These are phyloP conservation scores for Sophora flavescens DNA, from an alignment of 306 rosid species.

Conservation along the genomic window DNA sequence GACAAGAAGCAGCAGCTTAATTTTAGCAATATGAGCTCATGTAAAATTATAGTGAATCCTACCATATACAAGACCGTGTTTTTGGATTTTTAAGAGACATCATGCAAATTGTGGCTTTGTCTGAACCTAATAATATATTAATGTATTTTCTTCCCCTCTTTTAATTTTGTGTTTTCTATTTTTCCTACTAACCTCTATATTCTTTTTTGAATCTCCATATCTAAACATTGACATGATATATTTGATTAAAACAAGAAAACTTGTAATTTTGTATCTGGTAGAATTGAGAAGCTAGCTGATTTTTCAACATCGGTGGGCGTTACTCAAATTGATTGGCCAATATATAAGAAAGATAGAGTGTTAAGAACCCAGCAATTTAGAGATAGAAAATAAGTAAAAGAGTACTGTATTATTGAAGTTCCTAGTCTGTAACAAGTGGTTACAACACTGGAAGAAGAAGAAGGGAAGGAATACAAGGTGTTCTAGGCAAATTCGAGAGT, in stretches of 20 bases:
- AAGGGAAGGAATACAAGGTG: too few relatives aligned
- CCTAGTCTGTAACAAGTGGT: too few relatives aligned
- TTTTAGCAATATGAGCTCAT: conserved; percentile 20
- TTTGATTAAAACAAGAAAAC: not conserved
- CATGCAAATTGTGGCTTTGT: conserved; percentile 20
- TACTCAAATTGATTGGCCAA: conserved; percentile 5
- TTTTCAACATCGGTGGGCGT: conserved; percentile 17
- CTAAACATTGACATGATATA: not conserved
- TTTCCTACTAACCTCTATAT: not conserved
- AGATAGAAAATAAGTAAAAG: too few relatives aligned
- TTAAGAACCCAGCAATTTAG: too few relatives aligned
- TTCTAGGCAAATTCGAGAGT: too few relatives aligned
- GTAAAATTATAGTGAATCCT: not conserved
- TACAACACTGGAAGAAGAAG: too few relatives aligned
- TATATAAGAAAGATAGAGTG: not conserved
- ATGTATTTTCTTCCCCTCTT: not conserved
- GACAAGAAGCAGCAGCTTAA: not conserved
- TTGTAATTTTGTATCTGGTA: not conserved
- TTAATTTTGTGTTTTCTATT: conserved; percentile 1
- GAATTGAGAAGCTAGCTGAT: conserved; percentile 11
- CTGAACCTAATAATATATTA: conserved; percentile 17
- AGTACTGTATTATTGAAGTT: too few relatives aligned
- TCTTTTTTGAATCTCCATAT: not conserved
- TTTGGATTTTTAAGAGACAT: conserved; percentile 8
- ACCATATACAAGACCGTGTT: conserved; percentile 13